Percentiles rank a stretch among this genome's conserved stretches.
phyloP scores from a whole-genome alignment of 192 early-diverging fungal genomes.

The Bifiguratus adelaidae region DNA sequence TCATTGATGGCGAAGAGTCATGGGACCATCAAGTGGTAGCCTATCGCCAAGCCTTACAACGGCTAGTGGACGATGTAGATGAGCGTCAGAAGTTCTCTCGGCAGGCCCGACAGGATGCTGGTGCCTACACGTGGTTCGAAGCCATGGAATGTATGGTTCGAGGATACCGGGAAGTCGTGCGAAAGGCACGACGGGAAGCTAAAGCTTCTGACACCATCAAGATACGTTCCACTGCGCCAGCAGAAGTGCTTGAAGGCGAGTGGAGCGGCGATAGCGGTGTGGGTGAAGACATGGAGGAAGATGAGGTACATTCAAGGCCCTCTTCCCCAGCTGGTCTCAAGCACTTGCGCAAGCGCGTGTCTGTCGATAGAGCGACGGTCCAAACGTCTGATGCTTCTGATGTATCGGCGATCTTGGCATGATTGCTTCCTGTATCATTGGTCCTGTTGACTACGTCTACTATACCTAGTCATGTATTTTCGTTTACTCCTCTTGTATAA shows the following conservation, averaged over 20 bases:
- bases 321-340: too few species aligned
- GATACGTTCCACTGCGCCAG: too few species aligned
- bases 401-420: too few species aligned
- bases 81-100: background rate
- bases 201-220: too few species aligned
- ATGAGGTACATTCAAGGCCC: too few species aligned
- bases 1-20: slow-evolving; percentile 1
- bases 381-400: too few species aligned
- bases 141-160: background rate
- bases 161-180: background rate
- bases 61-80: background rate
- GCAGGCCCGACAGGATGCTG: background rate
- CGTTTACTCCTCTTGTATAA: too few species aligned
- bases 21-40: background rate
- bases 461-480: too few species aligned
- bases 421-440: too few species aligned
- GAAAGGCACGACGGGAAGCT: background rate
- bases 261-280: slow-evolving; percentile 24
- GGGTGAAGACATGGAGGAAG: slow-evolving; percentile 12
- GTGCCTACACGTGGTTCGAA: background rate
- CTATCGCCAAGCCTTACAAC: background rate
- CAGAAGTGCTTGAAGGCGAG: background rate
- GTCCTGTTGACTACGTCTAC: too few species aligned
- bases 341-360: too few species aligned
- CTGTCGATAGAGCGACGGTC: too few species aligned